phyloP scores from a whole-genome alignment of 768 basidiomycete species.

The Pholiota molesta region DNA sequence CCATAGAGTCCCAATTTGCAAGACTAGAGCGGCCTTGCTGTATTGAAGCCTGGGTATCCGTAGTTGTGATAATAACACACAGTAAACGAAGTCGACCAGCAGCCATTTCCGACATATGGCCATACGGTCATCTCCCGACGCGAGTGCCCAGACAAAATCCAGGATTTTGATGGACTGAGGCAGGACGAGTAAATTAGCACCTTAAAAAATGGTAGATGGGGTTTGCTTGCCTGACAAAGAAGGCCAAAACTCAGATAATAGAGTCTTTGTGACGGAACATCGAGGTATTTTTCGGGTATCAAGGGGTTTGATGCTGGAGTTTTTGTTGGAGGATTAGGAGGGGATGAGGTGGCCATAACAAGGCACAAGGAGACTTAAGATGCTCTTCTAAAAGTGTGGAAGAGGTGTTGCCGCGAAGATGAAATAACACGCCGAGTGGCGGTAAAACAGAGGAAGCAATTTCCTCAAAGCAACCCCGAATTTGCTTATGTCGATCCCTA shows the following conservation, averaged over 20 bases:
- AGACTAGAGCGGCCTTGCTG: conserved; percentile 58
- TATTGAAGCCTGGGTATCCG: conserved; percentile 79
- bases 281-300: conserved; percentile 74
- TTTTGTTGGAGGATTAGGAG: conserved; percentile 6
- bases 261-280: conserved; percentile 78
- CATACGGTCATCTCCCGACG: conserved; percentile 45
- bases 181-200: neutral
- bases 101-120: conserved; percentile 69
- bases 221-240: conserved; percentile 66
- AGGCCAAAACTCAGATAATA: conserved; percentile 78
- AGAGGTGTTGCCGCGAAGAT: neutral
- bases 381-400: neutral
- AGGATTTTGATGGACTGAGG: conserved; percentile 74
- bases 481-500: too few relatives aligned
- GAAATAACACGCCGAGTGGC: neutral
- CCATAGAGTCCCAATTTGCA: conserved; percentile 65
- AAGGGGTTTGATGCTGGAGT: conserved; percentile 41
- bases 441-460: neutral
- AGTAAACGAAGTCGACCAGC: conserved; percentile 66
- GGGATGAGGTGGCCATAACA: conserved; percentile 18
- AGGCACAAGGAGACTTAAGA: neutral
- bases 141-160: conserved; percentile 65
- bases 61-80: conserved; percentile 57
- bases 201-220: neutral
- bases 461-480: neutral